phyloP scores from a whole-genome alignment of 768 basidiomycete genomes.

The Russula sp. region DNA sequence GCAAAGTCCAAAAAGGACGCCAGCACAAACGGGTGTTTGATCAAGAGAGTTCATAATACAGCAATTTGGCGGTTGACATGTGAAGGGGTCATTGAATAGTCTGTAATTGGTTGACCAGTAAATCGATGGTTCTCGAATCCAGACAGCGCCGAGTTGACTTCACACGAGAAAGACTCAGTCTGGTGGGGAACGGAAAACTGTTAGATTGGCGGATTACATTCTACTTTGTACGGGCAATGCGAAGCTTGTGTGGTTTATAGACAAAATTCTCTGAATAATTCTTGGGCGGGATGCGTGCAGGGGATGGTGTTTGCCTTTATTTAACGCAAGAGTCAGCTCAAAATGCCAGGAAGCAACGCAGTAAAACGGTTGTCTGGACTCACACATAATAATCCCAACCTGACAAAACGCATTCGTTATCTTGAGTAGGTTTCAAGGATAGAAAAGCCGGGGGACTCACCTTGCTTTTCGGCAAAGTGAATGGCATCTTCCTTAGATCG shows the following conservation, averaged over 20 bases:
- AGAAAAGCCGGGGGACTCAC: constrained; percentile 39
- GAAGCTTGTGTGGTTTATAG: constrained; percentile 74
- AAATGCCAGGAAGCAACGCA: background rate
- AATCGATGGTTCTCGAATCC: background rate
- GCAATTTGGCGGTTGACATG: background rate
- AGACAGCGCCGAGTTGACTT: background rate
- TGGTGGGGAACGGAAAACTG: background rate
- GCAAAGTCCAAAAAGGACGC: too few species aligned
- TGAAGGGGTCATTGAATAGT: background rate
- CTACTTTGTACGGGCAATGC: constrained; percentile 91
- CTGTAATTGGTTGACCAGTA: background rate
- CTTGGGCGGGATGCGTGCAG: constrained; percentile 77
- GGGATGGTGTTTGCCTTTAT: constrained; percentile 53
- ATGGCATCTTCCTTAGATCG: constrained; percentile 85
- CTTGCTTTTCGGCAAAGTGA: constrained; percentile 97
- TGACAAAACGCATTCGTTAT: constrained; percentile 37
- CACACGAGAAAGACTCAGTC: background rate
- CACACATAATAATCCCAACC: constrained; percentile 94
- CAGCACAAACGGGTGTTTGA: background rate
- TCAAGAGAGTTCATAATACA: background rate
- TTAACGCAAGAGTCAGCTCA: background rate
- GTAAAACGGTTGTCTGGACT: constrained; percentile 36
- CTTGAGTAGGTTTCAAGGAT: constrained; percentile 11
- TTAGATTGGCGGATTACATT: constrained; percentile 31
- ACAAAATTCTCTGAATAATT: constrained; percentile 90